A percentile compares a stretch with the other conserved stretches of the same genome.
Conservation (phyloP, 768 basidiomycete species). For the Coprinellus micaceus region DNA sequence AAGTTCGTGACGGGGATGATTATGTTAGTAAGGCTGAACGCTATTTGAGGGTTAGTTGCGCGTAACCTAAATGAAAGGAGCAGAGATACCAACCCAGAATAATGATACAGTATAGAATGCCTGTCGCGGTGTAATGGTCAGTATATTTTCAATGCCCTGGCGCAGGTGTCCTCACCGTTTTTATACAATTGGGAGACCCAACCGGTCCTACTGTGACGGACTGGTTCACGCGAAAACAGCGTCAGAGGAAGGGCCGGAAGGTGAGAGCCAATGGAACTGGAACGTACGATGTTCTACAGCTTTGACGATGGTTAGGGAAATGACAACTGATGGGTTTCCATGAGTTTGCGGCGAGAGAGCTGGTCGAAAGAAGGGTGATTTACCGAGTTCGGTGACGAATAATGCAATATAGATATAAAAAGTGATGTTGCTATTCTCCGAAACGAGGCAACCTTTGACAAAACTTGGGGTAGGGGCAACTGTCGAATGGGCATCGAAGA, state of each 20-base stretch:
- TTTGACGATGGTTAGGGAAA: conserved; percentile 8
- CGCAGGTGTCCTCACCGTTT: conserved; percentile 3
- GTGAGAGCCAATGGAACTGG: too few relatives aligned
- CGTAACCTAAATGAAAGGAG: too few relatives aligned
- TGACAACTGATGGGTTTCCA: conserved; percentile 2
- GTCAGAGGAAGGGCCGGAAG: background rate
- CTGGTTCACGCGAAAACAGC: background rate
- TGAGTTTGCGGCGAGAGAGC: background rate
- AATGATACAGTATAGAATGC: conserved; percentile 7
- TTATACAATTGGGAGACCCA: conserved; percentile 10
- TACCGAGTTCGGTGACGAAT: conserved; percentile 5
- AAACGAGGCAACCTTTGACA: conserved; percentile 1
- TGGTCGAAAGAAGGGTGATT: background rate
- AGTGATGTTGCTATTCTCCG: background rate
- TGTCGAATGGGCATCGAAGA: background rate
- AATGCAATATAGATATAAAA: conserved; percentile 5
- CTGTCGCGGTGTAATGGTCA: background rate
- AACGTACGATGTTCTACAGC: conserved; percentile 4
- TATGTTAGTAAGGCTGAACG: conserved; percentile 5
- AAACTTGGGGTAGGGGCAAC: conserved; percentile 8
- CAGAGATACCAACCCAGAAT: background rate
- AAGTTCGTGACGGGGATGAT: background rate
- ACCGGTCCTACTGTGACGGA: conserved; percentile 1
- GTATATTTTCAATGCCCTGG: too few relatives aligned
- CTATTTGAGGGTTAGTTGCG: too few relatives aligned